Evolutionary conservation across 2,329 filamentous ascomycete species (phyloP), one percentile per base, ranked within the genome.

Genomic region (Ophiocordyceps sinensis): DNA sequence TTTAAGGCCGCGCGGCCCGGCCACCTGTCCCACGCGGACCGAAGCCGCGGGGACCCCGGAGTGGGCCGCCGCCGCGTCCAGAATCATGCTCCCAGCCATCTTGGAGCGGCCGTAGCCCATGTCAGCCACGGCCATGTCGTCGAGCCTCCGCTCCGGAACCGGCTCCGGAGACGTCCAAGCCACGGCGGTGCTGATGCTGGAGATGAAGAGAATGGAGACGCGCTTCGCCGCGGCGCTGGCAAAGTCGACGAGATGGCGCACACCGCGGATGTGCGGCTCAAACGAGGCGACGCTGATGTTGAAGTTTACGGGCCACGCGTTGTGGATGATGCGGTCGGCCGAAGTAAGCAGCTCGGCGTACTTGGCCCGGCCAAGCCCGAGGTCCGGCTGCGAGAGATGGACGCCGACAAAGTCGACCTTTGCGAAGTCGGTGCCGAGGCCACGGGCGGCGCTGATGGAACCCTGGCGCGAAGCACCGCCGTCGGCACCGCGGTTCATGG

Each of bases 301-400:
- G 50, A 67, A 71, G 51, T 72, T 71, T 53, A 76, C 73, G 0
- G 53, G 53, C 55, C 54, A 58, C 6, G 70, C 69, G 46, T 70
- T 74, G 53, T 76, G 72, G 42, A 72, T 65, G 17, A 74, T 54
- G 14, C 62, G 60, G 40, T 71, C 67, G 0, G 60, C 60, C 1
- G 64, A 54, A 8, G 51, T 39, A 4, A 65, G 52, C 1, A 71
- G 49, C 2, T 58, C 49, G 35, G 56, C 35, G 53, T 64, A 61
- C 1, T 53, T 54, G 0, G 55, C 51, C 4, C 56, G 47, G 11
- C 38, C 44, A 0, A 81, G 59, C 0, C 74, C 75, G 0, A 80
- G 61, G 12, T 62, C 52, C 0, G 61, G 54, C 13, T 64, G 36
- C 17, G 65, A 61, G 14, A 69, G 60, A 46, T 77, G 70, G 2